These are phyloP conservation scores for Suaeda aralocaspica DNA, from an alignment of 148 eudicot genomes.

Conservation along the genomic window DNA sequence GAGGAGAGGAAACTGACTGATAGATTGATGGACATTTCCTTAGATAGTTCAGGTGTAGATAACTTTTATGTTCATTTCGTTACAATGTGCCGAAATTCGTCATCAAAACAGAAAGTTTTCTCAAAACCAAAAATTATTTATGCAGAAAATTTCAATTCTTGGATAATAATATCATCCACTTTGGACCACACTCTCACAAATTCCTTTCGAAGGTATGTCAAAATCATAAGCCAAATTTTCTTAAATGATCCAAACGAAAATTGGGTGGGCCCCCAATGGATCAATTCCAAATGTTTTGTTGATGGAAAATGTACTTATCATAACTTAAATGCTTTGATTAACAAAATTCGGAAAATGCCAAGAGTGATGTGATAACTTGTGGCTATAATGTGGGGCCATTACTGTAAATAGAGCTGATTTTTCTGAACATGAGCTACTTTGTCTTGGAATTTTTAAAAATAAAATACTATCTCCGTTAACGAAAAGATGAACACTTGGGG, in stretches of 20 bases:
- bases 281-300: not conserved
- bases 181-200: conserved; percentile 8
- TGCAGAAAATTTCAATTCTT: too few species aligned
- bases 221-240: not conserved
- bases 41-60: conserved; percentile 1
- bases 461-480: too few species aligned
- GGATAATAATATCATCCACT: too few species aligned
- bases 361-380: not conserved
- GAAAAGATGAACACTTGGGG: too few species aligned
- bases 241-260: not conserved
- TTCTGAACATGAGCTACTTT: too few species aligned
- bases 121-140: conserved; percentile 15
- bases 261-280: not conserved
- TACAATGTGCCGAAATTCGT: conserved; percentile 20
- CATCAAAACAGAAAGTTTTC: conserved; percentile 9
- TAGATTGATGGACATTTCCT: too few species aligned
- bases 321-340: not conserved
- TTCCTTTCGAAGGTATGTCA: not conserved
- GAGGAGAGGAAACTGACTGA: too few species aligned
- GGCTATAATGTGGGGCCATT: not conserved
- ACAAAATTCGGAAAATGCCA: not conserved
- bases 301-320: not conserved
- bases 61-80: conserved; percentile 18
- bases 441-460: too few species aligned
- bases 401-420: too few species aligned